Base-by-base conservation (phyloP, 352 stramenopile species). In the Phytopythium helicoides region DNA sequence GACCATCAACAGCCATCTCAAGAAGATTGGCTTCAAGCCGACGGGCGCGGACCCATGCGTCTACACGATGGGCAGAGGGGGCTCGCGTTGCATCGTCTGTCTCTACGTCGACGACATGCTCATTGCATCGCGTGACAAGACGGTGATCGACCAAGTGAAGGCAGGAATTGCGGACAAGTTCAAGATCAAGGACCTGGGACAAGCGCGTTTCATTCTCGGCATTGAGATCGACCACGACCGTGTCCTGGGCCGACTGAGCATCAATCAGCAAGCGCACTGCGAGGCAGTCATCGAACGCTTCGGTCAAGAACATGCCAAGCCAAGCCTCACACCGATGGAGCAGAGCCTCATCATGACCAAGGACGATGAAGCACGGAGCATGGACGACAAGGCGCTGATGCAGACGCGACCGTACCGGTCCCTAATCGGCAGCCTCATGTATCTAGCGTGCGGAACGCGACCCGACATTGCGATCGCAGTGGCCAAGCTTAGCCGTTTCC, bases 161-260 rank as follows among this genome's bases (percentile, higher is more conserved):
- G n/a, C n/a, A n/a, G n/a, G n/a, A n/a, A n/a, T n/a, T n/a, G n/a
- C n/a, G n/a, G n/a, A n/a, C n/a, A n/a, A 46, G 47, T 53, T 53
- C 47, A 45, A 44, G 33, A 47, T 54, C 49, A 58, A 56, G 45
- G 28, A 58, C 21, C 55, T 57, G 6, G 54, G 59, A 34, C 49
- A 28, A 21, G 59, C 50, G 8, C 41, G 38, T 11, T 68, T 64
- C 25, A 59, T 65, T 35, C 47, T 73, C 21, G 62, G 58, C 8
- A 66, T 71, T 26, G 23, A 58, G 37, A 61, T 67, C 37, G 36
- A 68, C 38, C 44, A 56, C 28, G 36, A 64, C 48, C 35, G 22
- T 36, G 34, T 22, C 2, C 28, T 48, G 26, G 16, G 39, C 18
- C 28, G 12, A 48, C 16, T 26, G 22, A 52, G 38, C 40, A 38